phyloP scores from a whole-genome alignment of 1,139 yeast genomes.

The Zygoascus meyerae region DNA sequence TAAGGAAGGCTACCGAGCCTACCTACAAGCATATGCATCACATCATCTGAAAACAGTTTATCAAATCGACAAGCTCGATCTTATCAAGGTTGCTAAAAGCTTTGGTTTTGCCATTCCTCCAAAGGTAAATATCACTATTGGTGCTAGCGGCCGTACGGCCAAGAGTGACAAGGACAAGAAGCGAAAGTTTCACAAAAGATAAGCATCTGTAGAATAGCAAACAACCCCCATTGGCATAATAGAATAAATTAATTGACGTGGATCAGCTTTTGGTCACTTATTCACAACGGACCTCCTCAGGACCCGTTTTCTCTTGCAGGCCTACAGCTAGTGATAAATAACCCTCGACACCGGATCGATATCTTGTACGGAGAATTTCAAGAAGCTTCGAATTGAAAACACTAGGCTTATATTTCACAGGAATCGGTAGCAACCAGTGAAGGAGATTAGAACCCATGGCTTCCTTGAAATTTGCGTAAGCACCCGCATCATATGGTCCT shows the following conservation, averaged over 20 bases:
- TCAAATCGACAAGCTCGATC: slow-evolving; percentile 89
- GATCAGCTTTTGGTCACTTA: too few species aligned
- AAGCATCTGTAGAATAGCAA: too few species aligned
- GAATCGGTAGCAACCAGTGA: slow-evolving; percentile 36
- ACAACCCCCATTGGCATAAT: too few species aligned
- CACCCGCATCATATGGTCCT: slow-evolving; percentile 32
- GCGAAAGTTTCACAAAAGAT: neutral
- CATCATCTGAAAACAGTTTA: slow-evolving; percentile 94
- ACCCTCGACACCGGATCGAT: slow-evolving; percentile 22
- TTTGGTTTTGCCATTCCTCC: slow-evolving; percentile 97
- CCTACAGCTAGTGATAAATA: slow-evolving; percentile 15
- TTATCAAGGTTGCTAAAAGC: slow-evolving; percentile 90
- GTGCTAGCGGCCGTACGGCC: slow-evolving; percentile 71
- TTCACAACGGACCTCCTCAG: too few species aligned
- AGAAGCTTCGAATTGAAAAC: slow-evolving; percentile 22
- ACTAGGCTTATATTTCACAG: slow-evolving; percentile 13
- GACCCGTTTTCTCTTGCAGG: too few species aligned
- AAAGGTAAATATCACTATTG: slow-evolving; percentile 91
- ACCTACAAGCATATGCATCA: slow-evolving; percentile 93
- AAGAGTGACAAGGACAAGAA: slow-evolving; percentile 6
- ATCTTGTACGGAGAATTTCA: slow-evolving; percentile 23
- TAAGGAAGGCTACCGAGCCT: slow-evolving; percentile 94
- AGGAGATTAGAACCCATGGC: slow-evolving; percentile 33
- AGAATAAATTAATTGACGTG: too few species aligned
- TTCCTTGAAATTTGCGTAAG: slow-evolving; percentile 27